Evolutionary conservation across 2,329 filamentous ascomycete genomes (phyloP).

Genomic region (Furcasterigmium furcatum): DNA sequence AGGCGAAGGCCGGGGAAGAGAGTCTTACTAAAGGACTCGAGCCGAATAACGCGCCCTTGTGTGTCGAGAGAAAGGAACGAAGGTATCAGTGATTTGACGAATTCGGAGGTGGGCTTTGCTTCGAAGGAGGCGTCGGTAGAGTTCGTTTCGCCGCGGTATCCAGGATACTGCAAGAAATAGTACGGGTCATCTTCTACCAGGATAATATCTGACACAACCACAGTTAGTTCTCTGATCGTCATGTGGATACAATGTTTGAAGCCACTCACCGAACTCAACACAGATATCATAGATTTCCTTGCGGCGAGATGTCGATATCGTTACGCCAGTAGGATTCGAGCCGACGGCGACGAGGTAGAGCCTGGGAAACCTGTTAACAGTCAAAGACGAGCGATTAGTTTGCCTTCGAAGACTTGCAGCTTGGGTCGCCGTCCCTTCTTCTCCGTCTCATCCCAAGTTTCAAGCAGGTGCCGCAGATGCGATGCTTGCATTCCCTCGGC

Average conservation of each 20-base stretch:
- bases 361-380: neutral
- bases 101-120: slow-evolving; percentile 29
- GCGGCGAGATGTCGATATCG: slow-evolving; percentile 54
- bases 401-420: slow-evolving; percentile 12
- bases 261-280: slow-evolving; percentile 37
- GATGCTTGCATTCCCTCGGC: slow-evolving; percentile 19
- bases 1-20: slow-evolving; percentile 61
- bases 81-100: slow-evolving; percentile 13
- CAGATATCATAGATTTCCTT: slow-evolving; percentile 50
- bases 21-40: slow-evolving; percentile 19
- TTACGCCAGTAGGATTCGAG: slow-evolving; percentile 69
- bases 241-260: too few species aligned
- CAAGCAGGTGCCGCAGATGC: slow-evolving; percentile 14
- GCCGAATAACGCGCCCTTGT: slow-evolving; percentile 20
- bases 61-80: slow-evolving; percentile 19
- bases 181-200: slow-evolving; percentile 63
- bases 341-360: slow-evolving; percentile 43
- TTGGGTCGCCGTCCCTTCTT: slow-evolving; percentile 10
- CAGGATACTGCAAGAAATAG: slow-evolving; percentile 34
- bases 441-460: slow-evolving; percentile 16
- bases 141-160: neutral
- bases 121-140: slow-evolving; percentile 55
- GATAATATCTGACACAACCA: slow-evolving; percentile 36
- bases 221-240: too few species aligned
- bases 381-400: too few species aligned